These are phyloP conservation scores for Aspergillus piperis DNA, from an alignment of 2,329 filamentous ascomycete species.

Conservation along the genomic window DNA sequence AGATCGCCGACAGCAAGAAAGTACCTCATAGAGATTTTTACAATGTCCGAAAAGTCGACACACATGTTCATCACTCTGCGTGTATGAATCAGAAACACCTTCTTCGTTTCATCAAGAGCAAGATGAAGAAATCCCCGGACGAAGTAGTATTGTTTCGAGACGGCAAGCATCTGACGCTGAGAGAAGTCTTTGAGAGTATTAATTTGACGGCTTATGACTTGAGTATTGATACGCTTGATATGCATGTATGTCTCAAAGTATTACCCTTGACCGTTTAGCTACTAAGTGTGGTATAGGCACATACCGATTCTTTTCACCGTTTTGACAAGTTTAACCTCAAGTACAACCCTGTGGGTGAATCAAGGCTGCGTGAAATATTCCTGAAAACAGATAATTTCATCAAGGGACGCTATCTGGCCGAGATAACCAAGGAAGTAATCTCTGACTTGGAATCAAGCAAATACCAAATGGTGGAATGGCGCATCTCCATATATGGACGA, in stretches of 20 bases:
- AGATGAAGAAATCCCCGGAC: constrained; percentile 98
- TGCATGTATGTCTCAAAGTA: constrained; percentile 70
- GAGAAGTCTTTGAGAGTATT: constrained; percentile 95
- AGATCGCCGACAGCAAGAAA: constrained; percentile 95
- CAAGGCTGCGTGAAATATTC: constrained; percentile 93
- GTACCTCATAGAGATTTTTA: constrained; percentile 98
- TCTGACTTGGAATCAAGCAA: constrained; percentile 97
- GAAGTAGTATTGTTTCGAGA: constrained; percentile 92
- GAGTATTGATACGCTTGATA: constrained; percentile 97
- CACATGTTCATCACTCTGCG: constrained; percentile 97
- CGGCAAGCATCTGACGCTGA: constrained; percentile 84
- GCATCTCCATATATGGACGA: constrained; percentile 94
- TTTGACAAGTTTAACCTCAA: constrained; percentile 99
- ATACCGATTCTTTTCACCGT: constrained; percentile 96
- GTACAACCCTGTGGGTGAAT: constrained; percentile 97
- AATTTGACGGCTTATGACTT: constrained; percentile 96
- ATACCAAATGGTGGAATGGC: constrained; percentile 99
- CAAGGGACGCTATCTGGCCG: constrained; percentile 89
- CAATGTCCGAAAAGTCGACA: constrained; percentile 98
- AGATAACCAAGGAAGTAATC: constrained; percentile 98
- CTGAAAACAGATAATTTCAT: constrained; percentile 98
- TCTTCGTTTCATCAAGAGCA: constrained; percentile 97
- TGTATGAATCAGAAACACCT: constrained; percentile 99
- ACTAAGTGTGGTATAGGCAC: constrained; percentile 59
- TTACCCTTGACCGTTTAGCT: background rate